A percentile compares a stretch with the other conserved stretches of the same genome.
Conservation (phyloP, 2,329 filamentous ascomycete species). For the Amesomyces nigricolor region DNA sequence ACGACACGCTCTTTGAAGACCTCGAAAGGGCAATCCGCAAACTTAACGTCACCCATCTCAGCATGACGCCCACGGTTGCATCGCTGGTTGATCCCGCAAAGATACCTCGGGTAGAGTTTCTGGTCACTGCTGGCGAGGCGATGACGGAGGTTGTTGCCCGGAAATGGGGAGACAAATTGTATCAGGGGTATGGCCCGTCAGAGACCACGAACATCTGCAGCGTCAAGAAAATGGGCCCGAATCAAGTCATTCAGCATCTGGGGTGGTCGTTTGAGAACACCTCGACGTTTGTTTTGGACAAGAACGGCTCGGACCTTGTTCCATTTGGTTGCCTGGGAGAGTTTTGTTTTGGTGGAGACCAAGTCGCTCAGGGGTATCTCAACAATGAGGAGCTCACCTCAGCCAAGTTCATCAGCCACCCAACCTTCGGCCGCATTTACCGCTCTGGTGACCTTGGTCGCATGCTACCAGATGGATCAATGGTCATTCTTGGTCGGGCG, state of each 20-base stretch:
- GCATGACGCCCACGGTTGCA: slow-evolving; percentile 79
- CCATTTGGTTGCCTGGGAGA: slow-evolving; percentile 73
- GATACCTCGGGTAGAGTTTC: slow-evolving; percentile 65
- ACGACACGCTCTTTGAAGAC: slow-evolving; percentile 68
- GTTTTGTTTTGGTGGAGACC: slow-evolving; percentile 79
- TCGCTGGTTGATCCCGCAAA: slow-evolving; percentile 63
- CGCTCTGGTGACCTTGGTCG: slow-evolving; percentile 77
- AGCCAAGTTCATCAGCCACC: slow-evolving; percentile 64
- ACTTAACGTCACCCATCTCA: slow-evolving; percentile 69
- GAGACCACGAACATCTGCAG: slow-evolving; percentile 88
- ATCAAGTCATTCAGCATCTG: slow-evolving; percentile 67
- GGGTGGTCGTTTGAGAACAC: slow-evolving; percentile 70
- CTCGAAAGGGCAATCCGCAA: slow-evolving; percentile 60
- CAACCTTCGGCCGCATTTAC: slow-evolving; percentile 66
- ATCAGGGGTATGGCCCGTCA: slow-evolving; percentile 78
- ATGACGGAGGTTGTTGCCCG: slow-evolving; percentile 66
- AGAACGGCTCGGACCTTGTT: slow-evolving; percentile 44
- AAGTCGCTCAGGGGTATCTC: slow-evolving; percentile 72
- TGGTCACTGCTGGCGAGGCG: slow-evolving; percentile 77
- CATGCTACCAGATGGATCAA: slow-evolving; percentile 68
- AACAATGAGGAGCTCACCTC: slow-evolving; percentile 57
- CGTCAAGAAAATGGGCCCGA: slow-evolving; percentile 54
- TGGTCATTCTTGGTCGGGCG: slow-evolving; percentile 66
- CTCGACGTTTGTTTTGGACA: slow-evolving; percentile 59
- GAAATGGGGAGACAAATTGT: slow-evolving; percentile 64